A percentile compares a stretch with the other conserved stretches of the same genome.
Evolutionary conservation across 768 basidiomycete species (phyloP).

Genomic region (Pleurotus ostreatus): DNA sequence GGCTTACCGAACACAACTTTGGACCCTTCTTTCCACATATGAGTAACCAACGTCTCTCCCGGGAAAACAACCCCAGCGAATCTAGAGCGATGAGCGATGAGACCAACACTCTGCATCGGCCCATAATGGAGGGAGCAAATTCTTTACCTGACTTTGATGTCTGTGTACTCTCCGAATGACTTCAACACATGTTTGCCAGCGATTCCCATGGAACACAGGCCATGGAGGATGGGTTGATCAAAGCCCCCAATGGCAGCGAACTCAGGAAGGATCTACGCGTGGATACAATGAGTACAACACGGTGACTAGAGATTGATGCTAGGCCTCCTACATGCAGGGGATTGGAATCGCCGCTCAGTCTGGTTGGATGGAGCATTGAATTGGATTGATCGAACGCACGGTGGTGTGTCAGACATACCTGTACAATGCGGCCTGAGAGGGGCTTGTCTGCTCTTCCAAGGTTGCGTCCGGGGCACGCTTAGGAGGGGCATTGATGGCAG

Average conservation of each 20-base stretch:
- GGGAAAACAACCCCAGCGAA: conserved; percentile 93
- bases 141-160: conserved; percentile 90
- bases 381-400: not conserved
- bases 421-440: conserved; percentile 87
- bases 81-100: conserved; percentile 26
- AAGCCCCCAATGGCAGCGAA: conserved; percentile 63
- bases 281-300: not conserved
- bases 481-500: conserved; percentile 77
- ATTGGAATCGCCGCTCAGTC: conserved; percentile 88
- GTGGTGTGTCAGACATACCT: conserved; percentile 44
- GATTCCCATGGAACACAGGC: conserved; percentile 80
- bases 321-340: conserved; percentile 70
- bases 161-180: conserved; percentile 77
- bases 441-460: conserved; percentile 81
- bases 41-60: conserved; percentile 90
- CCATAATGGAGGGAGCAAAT: not conserved
- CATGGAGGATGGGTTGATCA: conserved; percentile 14
- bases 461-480: conserved; percentile 82
- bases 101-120: not conserved
- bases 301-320: not conserved
- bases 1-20: conserved; percentile 89
- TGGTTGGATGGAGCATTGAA: conserved; percentile 21
- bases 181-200: conserved; percentile 91
- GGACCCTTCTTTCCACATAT: conserved; percentile 96
- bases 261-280: conserved; percentile 74